A percentile compares a stretch with the other conserved stretches of the same genome.
Evolutionary conservation across 768 basidiomycete species (phyloP).

Genomic region (Collybia sordida): DNA sequence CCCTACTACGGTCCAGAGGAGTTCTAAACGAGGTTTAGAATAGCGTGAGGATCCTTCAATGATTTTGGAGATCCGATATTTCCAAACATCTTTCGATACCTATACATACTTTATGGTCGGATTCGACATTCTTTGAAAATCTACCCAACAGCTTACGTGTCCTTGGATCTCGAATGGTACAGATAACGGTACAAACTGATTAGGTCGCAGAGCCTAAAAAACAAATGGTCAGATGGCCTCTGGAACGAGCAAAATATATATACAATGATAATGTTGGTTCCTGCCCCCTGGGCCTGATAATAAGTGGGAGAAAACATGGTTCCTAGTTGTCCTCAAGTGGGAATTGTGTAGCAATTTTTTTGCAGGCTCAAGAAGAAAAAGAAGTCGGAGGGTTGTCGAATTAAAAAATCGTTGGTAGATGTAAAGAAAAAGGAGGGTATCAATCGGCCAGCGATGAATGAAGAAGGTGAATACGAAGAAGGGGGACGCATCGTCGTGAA

Average conservation of each 20-base stretch:
- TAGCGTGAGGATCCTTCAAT: slow-evolving; percentile 34
- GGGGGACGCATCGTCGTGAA: too few relatives aligned
- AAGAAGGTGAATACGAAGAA: too few relatives aligned
- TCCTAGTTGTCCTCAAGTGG: too few relatives aligned
- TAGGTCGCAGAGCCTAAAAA: slow-evolving; percentile 3
- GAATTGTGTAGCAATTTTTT: neutral
- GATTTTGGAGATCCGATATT: slow-evolving; percentile 36
- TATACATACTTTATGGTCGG: slow-evolving; percentile 11
- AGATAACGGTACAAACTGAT: slow-evolving; percentile 21
- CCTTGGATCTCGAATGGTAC: slow-evolving; percentile 37
- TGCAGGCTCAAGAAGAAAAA: too few relatives aligned
- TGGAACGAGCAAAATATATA: neutral
- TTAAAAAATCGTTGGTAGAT: too few relatives aligned
- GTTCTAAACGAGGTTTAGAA: slow-evolving; percentile 44
- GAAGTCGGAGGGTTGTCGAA: too few relatives aligned
- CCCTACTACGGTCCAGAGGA: slow-evolving; percentile 35
- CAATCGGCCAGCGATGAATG: too few relatives aligned
- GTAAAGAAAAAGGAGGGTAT: too few relatives aligned
- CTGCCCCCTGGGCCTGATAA: neutral
- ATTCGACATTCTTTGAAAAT: neutral
- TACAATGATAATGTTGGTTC: neutral
- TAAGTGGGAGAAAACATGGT: neutral
- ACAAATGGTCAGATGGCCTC: too few relatives aligned
- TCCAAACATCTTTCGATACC: slow-evolving; percentile 46
- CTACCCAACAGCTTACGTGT: slow-evolving; percentile 25